Base-by-base conservation (phyloP, 2,329 filamentous ascomycete species). In the Kalmusia sp. region DNA sequence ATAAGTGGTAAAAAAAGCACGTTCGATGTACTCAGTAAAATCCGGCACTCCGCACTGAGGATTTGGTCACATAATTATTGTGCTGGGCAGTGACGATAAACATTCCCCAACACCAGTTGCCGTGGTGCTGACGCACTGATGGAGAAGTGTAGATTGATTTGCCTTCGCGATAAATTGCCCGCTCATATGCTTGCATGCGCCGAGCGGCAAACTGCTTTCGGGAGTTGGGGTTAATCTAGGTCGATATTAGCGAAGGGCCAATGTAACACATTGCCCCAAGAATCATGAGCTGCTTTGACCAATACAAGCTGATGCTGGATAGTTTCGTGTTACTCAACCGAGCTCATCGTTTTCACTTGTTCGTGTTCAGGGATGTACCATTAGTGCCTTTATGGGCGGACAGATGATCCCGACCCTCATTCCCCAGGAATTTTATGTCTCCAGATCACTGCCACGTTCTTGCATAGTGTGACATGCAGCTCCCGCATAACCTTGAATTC, bases 331-430 rank as follows among this genome's bases (percentile, higher is more conserved):
- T 17, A 30, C 39, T 6, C 21, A 5, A n/a, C 12, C 9, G 24
- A 30, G 39, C 17, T 21, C 7, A 30, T 31, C 14, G 24, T 17
- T 7, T 19, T 14, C 21, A 15, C 14, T 6, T 25, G n/a, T 8
- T 14, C 21, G 30, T 25, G 30, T 22, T n/a, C 3, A 14, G 6
- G 41, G 21, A 30, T 15, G 35, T 46, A 3, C 5, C 27, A 24
- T 22, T 35, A 17, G 14, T 24, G 35, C 3, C 25, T 19, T 30
- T 24, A 40, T 12, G 40, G 40, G 25, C 51, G 56, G 56, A 55
- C 22, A 49, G 45, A 59, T 57, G 27, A 22, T 28, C n/a, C 54
- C 53, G 54, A 62, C 25, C 43, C 22, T 51, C 15, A 21, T 40
- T 50, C n/a, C 22, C 37, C 31, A 9, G 25, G 27, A 39, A 44